Percentiles rank a stretch among this genome's conserved stretches.
Evolutionary conservation across 2,329 filamentous ascomycete genomes (phyloP).

Genomic region (Exophiala viscosa): DNA sequence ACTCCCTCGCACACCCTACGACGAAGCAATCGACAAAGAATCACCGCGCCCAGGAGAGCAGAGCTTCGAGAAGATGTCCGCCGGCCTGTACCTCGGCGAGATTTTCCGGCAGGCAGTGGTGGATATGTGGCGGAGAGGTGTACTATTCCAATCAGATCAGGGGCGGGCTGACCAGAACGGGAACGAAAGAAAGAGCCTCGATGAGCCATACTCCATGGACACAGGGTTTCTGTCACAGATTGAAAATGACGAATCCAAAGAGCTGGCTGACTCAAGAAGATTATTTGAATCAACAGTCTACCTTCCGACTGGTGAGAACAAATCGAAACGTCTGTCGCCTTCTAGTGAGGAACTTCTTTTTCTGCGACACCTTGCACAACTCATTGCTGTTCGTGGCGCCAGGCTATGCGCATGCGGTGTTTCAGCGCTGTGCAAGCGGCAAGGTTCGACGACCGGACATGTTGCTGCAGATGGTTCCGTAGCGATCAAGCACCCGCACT

Average conservation of each 20-base stretch:
- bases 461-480: conserved; percentile 69
- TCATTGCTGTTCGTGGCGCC: conserved; percentile 91
- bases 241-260: conserved; percentile 16
- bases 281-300: not conserved
- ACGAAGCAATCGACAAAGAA: conserved; percentile 80
- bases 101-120: conserved; percentile 84
- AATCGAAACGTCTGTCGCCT: not conserved
- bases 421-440: conserved; percentile 94
- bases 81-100: conserved; percentile 88
- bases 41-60: conserved; percentile 91
- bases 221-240: conserved; percentile 53
- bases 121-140: conserved; percentile 74
- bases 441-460: conserved; percentile 79
- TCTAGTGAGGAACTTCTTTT: conserved; percentile 7
- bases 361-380: conserved; percentile 78
- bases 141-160: conserved; percentile 76
- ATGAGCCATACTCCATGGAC: conserved; percentile 84
- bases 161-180: conserved; percentile 53
- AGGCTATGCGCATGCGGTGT: conserved; percentile 92
- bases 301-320: not conserved
- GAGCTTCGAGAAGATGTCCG: conserved; percentile 96
- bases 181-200: conserved; percentile 50
- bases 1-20: conserved; percentile 79
- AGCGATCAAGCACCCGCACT: conserved; percentile 41
- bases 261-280: not conserved